Percentiles rank a stretch among this genome's conserved stretches.
Conservation (phyloP, 2,329 filamentous ascomycete genomes). For the Trichoderma sp. region DNA sequence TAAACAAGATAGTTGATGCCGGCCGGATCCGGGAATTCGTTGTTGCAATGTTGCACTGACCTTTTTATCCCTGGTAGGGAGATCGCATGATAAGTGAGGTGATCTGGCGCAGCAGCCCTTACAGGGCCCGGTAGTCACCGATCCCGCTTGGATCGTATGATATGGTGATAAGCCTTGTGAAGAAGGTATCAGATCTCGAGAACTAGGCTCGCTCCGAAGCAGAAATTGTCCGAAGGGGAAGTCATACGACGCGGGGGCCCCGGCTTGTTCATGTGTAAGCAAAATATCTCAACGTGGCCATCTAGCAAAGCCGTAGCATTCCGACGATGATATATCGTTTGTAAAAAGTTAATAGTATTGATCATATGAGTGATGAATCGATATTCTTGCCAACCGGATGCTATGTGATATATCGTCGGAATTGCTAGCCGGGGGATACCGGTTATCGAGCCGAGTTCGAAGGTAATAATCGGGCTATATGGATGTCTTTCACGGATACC, state of each 20-base stretch:
- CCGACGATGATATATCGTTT: not conserved
- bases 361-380: not conserved
- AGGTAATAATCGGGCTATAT: not conserved
- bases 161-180: not conserved
- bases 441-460: not conserved
- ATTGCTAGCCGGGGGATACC: not conserved
- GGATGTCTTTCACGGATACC: not conserved
- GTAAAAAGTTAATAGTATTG: not conserved
- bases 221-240: not conserved
- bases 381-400: not conserved
- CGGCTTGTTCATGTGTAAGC: not conserved
- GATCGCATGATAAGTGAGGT: slow-evolving; percentile 16
- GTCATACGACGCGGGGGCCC: slow-evolving; percentile 1
- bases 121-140: not conserved
- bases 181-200: not conserved
- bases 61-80: not conserved
- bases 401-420: not conserved
- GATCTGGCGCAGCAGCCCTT: not conserved
- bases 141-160: not conserved
- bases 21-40: not conserved
- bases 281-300: not conserved
- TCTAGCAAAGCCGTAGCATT: not conserved
- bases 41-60: not conserved
- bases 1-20: not conserved
- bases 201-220: not conserved